Conservation (phyloP, 345 rosid species). For the Capsella bursapastoris region DNA sequence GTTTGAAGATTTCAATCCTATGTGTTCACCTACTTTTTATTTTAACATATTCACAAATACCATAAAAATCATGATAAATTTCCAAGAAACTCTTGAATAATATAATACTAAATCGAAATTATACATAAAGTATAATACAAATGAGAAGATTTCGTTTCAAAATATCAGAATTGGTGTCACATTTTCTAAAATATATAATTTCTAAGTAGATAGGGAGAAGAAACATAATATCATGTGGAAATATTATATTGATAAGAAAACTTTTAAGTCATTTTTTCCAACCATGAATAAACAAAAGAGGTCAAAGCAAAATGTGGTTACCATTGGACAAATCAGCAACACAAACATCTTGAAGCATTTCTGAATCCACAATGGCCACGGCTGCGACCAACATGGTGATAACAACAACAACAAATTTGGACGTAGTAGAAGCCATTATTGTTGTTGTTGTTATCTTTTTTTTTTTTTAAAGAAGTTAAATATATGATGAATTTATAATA, state of each 20-base stretch:
- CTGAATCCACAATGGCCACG: conserved; percentile 56
- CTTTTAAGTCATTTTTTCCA: neutral
- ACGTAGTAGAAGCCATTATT: conserved; percentile 29
- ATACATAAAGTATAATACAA: neutral
- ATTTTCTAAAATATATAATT: neutral
- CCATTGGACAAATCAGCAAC: conserved; percentile 77
- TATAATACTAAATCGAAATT: neutral
- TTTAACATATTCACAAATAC: neutral
- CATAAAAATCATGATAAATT: neutral
- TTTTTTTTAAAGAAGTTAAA: neutral
- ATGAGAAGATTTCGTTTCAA: neutral
- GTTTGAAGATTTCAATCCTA: conserved; percentile 20
- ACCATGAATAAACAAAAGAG: conserved; percentile 7
- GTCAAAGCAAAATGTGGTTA: conserved; percentile 9
- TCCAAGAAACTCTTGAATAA: conserved; percentile 1
- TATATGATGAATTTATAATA: conserved; percentile 16
- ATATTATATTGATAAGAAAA: neutral
- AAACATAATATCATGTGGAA: neutral
- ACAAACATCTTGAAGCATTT: conserved; percentile 83
- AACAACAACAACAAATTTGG: conserved; percentile 37
- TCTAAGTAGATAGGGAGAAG: neutral
- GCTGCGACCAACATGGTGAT: conserved; percentile 37
- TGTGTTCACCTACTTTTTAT: conserved; percentile 12
- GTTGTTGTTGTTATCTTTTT: conserved; percentile 35
- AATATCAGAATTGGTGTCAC: conserved; percentile 11